Evolutionary conservation across 495 filamentous ascomycete genomes (phyloP), one percentile per base, ranked within the genome.

Genomic region (Penicillium fimorum): DNA sequence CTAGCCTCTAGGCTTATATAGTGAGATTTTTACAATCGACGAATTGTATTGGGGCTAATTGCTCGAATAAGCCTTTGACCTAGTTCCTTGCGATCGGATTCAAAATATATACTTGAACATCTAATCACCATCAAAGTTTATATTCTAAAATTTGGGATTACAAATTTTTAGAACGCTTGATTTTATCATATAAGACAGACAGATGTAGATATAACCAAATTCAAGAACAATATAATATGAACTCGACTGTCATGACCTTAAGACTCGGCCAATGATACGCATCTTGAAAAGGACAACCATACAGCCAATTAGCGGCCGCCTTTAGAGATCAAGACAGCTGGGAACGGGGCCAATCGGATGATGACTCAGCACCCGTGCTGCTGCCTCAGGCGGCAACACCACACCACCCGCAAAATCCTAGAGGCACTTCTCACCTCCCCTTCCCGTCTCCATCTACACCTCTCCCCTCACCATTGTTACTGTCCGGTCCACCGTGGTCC

Each of bases 321-420:
- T 24, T 65, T 66, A 62, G 62, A 61, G 65, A 69, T 65, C 67
- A 63, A 29, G 24, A 38, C 32, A 15, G 15, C 17, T 13, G 27
- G 37, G 38, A 25, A 42, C 47, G 46, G 33, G 56, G 49, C 55
- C 60, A 52, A 55, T 55, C 55, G 57, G 63, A 50, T 47, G 55
- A 63, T 64, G 66, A 63, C 66, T 61, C 55, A 61, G 53, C 51
- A 24, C 53, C 17, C 27, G 47, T 29, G 5, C 35, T 6, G 51
- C 33, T 47, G 68, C 71, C 73, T 76, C 57, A 76, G 73, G 73
- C 67, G 55, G 3, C 57, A 17, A 64, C 48, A 59, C 47, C 56
- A 78, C 76, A 77, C 76, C 76, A 77, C 73, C 73, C 71, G 76
- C 76, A 76, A 78, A 78, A 78, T 72, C 73, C 65, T 68, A 67